Evolutionary conservation across 257 asterid species (phyloP).

Genomic region (Coffea canephora): DNA sequence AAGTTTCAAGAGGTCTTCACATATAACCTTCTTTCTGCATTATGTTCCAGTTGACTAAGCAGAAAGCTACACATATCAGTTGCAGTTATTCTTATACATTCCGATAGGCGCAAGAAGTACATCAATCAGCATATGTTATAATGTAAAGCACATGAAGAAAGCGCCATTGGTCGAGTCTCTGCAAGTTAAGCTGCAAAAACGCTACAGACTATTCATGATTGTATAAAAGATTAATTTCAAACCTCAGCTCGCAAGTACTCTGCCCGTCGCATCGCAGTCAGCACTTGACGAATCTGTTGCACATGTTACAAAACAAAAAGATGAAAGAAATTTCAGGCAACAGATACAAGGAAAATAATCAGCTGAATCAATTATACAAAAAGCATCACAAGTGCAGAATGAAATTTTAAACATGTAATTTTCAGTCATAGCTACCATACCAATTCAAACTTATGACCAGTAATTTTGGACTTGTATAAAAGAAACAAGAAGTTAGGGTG

Average conservation of each 20-base stretch:
- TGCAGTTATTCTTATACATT: neutral
- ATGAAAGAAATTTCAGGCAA: conserved; percentile 1
- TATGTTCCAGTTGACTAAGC: neutral
- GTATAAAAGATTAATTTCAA: conserved; percentile 30
- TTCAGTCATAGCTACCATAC: no score
- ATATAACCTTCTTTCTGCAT: neutral
- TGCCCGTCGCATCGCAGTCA: conserved; percentile 74
- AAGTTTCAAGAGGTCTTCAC: neutral
- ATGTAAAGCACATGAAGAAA: neutral
- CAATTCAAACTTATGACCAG: neutral
- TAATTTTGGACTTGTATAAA: neutral
- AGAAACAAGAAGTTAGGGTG: neutral
- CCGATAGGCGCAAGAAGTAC: neutral
- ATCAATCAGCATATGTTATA: conserved; percentile 1
- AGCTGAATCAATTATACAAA: no score
- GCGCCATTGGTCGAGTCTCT: neutral
- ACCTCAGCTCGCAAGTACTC: conserved; percentile 71
- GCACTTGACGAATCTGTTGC: conserved; percentile 72
- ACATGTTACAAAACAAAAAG: neutral
- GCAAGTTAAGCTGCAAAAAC: neutral
- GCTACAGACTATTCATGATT: neutral
- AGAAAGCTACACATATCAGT: neutral
- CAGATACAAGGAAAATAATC: neutral
- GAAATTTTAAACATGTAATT: neutral
- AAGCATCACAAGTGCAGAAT: neutral